Conservation (phyloP, 495 filamentous ascomycete genomes). For the Podospora comata region DNA sequence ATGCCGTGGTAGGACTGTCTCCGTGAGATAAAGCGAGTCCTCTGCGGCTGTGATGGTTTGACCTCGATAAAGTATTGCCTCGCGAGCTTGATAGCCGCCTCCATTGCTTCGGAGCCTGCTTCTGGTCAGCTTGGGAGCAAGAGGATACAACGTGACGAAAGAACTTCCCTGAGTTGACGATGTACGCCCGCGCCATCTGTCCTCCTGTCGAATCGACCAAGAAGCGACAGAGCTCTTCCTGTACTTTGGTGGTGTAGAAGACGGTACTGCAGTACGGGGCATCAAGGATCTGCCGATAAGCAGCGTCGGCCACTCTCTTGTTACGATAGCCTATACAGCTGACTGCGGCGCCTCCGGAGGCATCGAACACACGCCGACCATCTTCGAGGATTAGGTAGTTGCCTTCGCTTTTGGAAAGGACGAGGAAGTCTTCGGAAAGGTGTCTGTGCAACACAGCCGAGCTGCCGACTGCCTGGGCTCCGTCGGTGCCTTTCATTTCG, state of each 20-base stretch:
- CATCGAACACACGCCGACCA: conserved; percentile 63
- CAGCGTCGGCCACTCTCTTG: conserved; percentile 41
- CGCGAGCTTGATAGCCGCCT: conserved; percentile 58
- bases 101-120: conserved; percentile 40
- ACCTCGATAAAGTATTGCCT: conserved; percentile 64
- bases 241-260: conserved; percentile 42
- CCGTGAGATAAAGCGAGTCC: conserved; percentile 62
- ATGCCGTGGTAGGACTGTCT: conserved; percentile 73
- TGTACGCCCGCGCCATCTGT: conserved; percentile 45
- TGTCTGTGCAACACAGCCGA: conserved; percentile 40
- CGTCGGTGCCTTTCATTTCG: background rate
- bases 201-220: conserved; percentile 47
- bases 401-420: conserved; percentile 30
- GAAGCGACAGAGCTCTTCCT: conserved; percentile 41
- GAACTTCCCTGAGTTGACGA: conserved; percentile 57
- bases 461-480: conserved; percentile 6
- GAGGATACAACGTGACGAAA: conserved; percentile 22
- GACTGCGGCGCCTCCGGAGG: conserved; percentile 54
- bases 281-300: conserved; percentile 41
- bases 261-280: conserved; percentile 44
- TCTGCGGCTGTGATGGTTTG: conserved; percentile 29
- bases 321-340: conserved; percentile 51
- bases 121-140: conserved; percentile 34
- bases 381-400: conserved; percentile 50
- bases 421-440: conserved; percentile 28